A percentile compares a stretch with the other conserved stretches of the same genome.
Evolutionary conservation across 140 eudicot genomes (phyloP).

Genomic region (Anethum foeniculum): DNA sequence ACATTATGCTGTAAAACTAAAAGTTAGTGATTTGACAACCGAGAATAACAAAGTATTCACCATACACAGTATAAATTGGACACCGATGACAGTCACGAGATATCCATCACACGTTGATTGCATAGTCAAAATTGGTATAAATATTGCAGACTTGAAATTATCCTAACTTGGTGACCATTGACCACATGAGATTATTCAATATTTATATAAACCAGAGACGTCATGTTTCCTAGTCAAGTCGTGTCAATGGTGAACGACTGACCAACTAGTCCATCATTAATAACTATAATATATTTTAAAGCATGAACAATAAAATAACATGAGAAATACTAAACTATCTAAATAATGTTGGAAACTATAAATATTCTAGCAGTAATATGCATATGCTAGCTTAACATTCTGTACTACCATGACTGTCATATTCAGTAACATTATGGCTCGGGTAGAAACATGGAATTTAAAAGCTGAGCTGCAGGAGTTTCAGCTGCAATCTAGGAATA

Average conservation of each 20-base stretch:
- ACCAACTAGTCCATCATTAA: neutral
- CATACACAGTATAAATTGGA: neutral
- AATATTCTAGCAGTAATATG: neutral
- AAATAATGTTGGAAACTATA: neutral
- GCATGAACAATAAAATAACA: neutral
- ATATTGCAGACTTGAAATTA: neutral
- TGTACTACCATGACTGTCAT: neutral
- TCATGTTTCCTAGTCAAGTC: neutral
- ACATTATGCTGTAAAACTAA: neutral
- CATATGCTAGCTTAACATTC: neutral
- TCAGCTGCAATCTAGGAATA: neutral
- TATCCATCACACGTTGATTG: neutral
- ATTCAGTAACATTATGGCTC: too few species aligned
- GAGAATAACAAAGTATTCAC: too few species aligned
- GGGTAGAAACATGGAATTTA: too few species aligned
- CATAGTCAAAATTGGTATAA: neutral
- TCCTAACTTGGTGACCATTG: neutral
- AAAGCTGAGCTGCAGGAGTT: neutral
- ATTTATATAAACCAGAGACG: neutral
- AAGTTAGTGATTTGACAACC: neutral
- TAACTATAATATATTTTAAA: too few species aligned
- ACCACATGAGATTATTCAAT: too few species aligned
- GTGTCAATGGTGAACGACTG: too few species aligned
- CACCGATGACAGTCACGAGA: neutral
- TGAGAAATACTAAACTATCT: neutral